Conservation (phyloP, 2,329 filamentous ascomycete species). For the Colletotrichum tropicale region DNA sequence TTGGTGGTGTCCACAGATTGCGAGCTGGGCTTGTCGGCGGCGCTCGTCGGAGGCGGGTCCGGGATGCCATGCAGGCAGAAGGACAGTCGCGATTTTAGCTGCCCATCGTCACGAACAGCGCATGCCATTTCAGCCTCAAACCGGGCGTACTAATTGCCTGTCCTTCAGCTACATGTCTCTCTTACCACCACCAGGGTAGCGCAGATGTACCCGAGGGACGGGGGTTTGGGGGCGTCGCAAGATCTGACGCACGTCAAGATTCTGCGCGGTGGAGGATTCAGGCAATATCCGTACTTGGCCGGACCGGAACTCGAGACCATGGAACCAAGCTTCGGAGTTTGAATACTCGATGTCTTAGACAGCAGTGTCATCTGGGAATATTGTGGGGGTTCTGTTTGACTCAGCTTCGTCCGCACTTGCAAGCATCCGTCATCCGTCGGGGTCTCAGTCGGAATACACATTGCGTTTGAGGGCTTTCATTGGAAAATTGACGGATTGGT, state of each 20-base stretch:
- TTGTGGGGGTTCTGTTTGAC: neutral
- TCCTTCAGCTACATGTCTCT: neutral
- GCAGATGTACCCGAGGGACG: neutral
- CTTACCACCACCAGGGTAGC: neutral
- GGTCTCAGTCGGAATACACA: neutral
- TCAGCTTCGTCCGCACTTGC: neutral
- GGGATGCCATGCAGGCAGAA: neutral
- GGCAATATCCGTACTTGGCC: neutral
- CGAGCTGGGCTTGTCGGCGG: neutral
- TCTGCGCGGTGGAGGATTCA: neutral
- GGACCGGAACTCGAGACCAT: neutral
- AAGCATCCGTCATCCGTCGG: neutral
- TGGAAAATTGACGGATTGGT: neutral
- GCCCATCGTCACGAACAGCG: neutral
- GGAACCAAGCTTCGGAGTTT: neutral
- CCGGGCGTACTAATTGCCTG: neutral
- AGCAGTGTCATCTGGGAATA: neutral
- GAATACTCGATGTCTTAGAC: constrained; percentile 2
- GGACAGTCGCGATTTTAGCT: neutral
- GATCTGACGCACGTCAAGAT: neutral
- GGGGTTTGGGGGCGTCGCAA: neutral
- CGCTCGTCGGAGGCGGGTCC: constrained; percentile 9
- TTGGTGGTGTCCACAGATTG: neutral
- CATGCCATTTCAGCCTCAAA: neutral
- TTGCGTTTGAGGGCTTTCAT: neutral